Base-by-base conservation (phyloP, 1,284 basidiomycete species). In the Fomes fomentarius region DNA sequence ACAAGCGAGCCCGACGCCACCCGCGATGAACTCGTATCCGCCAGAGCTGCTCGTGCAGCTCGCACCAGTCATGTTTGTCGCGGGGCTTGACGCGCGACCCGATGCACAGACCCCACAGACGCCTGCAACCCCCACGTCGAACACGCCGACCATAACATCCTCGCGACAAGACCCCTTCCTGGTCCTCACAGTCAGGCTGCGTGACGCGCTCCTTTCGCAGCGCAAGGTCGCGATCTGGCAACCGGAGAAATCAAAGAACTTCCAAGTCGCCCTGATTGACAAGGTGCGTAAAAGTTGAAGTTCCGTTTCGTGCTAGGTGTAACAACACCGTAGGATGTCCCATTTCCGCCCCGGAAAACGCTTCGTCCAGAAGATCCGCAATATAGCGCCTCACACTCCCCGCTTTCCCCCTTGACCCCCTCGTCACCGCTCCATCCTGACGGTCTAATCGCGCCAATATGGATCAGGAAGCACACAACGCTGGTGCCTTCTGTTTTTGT, bases 361-460 rank as follows among this genome's bases (percentile, higher is more conserved):
- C 74, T 80, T 40, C 76, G 84, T 3, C 75, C 80, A 37, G 78
- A 76, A 24, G 77, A 89, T 46, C 81, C 81, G 53, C 76, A 82
- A 59, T 66, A 81, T 5, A 70, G 77, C 1, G 65, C 68, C 28
- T 71, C 81, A 12, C 93, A 94, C 70, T 98, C 95, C 0, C 94
- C 94, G 0, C 78, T 98, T 8, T 97, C 93, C 0, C 96, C 96
- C 0, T 74, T 97, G 24, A 93, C 92, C 0, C 87, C 91, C 0
- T 82, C 87, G 1, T 96, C 94, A 0, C 96, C 96, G 0, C 77
- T 97, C 14, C 84, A 93, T 69, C 96, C 96, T 0, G 96, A 99
- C 69, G 96, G 96, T 0, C 75, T 99, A 44, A 93, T 99, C 53
- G 94, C 96, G 1, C 96, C 96, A 0, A 93, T 98, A 64, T 99